Evolutionary conservation across 2,329 filamentous ascomycete genomes (phyloP), one percentile per base, ranked within the genome.

Genomic region (Trichoderma atroviride): DNA sequence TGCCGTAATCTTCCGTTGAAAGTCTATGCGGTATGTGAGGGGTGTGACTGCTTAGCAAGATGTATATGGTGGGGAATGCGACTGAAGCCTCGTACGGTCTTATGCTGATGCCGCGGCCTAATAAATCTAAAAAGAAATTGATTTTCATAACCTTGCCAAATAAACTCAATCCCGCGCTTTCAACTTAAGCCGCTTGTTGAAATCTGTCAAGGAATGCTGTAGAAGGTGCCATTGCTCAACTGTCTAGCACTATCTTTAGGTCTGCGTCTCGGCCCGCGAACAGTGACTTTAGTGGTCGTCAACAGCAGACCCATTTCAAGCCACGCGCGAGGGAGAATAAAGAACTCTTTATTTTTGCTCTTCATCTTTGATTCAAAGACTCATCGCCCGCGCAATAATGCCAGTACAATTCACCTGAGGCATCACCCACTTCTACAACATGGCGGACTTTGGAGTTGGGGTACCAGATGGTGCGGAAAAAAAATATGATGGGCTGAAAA

Each of bases 391-490:
- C 63, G 55, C 40, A 50, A 52, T 50, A 59, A 59, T 67, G 64
- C 55, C 40, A 52, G 52, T 43, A 33, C 59, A 37, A 40, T 29
- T 4, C 3, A 16, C 16, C 14, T 43, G 19, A 40, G 37, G 27
- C 37, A 40, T 37, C 37, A 65, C 61, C 7, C 55, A 9, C 55
- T 55, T 68, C 52, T 61, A 70, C 64, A 72, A 68, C 43, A 81
- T 81, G 79, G 75, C 77, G 74, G 78, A 81, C 71, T 76, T 77
- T 74, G 78, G 75, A 68, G 73, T 76, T 71, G 75, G 74, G 59
- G 76, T 77, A 40, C 75, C 79, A 35, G 79, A 82, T 70, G 80
- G 80, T 81, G 70, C 59, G 74, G 68, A 55, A 61, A 71, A 56
- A 50, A 56, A 50, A 50, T 22, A 22, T 22, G 70, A 72, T 74